Conservation (phyloP, 208 protist species). For the Wallacemonas sp. region DNA sequence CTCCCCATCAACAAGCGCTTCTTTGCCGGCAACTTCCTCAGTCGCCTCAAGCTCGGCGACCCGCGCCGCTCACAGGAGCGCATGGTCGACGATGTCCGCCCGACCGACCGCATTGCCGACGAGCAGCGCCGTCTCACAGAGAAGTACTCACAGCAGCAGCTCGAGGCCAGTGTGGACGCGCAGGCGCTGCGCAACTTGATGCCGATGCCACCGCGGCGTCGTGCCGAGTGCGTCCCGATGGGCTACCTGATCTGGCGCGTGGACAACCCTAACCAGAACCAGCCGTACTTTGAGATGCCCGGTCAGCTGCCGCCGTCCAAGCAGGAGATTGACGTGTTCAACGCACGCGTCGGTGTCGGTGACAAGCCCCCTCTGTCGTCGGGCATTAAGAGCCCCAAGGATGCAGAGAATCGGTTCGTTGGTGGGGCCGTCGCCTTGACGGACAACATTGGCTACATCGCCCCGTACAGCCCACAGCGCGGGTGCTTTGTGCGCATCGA, state of each 20-base stretch:
- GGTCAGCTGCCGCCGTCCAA: constrained; percentile 50
- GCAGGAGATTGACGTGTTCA: constrained; percentile 47
- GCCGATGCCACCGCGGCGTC: constrained; percentile 30
- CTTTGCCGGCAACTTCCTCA: constrained; percentile 61
- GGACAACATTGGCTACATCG: constrained; percentile 44
- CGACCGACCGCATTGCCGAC: constrained; percentile 38
- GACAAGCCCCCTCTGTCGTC: constrained; percentile 8
- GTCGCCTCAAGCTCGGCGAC: constrained; percentile 67
- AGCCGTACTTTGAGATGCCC: constrained; percentile 49
- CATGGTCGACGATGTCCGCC: constrained; percentile 34
- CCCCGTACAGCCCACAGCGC: constrained; percentile 50
- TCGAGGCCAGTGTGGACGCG: constrained; percentile 61
- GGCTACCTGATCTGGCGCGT: constrained; percentile 65
- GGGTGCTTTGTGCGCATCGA: constrained; percentile 65
- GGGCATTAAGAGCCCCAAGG: constrained; percentile 27
- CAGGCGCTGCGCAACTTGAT: constrained; percentile 61
- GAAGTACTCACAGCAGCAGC: constrained; percentile 47
- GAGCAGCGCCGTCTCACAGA: constrained; percentile 38
- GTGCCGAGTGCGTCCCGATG: constrained; percentile 47
- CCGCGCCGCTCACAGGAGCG: constrained; percentile 66
- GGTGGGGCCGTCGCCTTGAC: constrained; percentile 19
- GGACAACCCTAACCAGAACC: constrained; percentile 32
- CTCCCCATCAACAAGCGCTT: constrained; percentile 53
- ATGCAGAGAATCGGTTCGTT: constrained; percentile 38
- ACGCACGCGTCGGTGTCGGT: constrained; percentile 7